Base-by-base conservation (phyloP, 2,329 filamentous ascomycete genomes). In the Biscogniauxia marginata region DNA sequence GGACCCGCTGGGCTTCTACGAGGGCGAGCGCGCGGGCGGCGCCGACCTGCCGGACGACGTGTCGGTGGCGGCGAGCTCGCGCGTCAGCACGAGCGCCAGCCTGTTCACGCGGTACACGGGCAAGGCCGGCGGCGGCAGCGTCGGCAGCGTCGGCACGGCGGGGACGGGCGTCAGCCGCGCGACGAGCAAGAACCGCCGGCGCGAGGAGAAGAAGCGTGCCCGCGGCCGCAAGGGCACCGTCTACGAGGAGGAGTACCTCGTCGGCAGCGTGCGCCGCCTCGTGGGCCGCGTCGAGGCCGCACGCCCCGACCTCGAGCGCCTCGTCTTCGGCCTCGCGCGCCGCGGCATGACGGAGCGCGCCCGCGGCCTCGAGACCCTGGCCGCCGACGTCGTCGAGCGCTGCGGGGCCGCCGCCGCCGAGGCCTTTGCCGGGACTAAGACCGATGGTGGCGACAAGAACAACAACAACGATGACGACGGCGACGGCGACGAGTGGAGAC, bases 211-310 rank as follows among this genome's bases (percentile, higher is more conserved):
- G 72, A 99, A 99, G 82, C 86, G 93, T 16, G 95, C 95, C 0
- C 81, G 91, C 7, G 95, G 95, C 21, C 93, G 96, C 72, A 98
- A 98, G 78, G 95, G 95, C 9, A 96, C 91, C 16, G 90, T 99
- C 4, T 99, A 99, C 73, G 95, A 99, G 73, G 93, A 98, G 70
- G 95, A 98, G 73, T 99, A 99, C 72, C 83, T 99, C 4, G 87
- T 96, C 56, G 95, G 93, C 71, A 93, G 88, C 64, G 86, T 98
- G 34, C 84, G 88, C 11, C 81, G 95, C 21, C 80, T 99, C 30
- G 84, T 96, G 13, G 91, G 96, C 71, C 82, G 93, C 34, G 85
- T 96, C 20, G 91, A 93, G 71, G 79, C 79, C 20, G 82, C 88
- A 2, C 82, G 86, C 50, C 80, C 84, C 0, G 95, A 99, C 71